Percentiles rank a stretch among this genome's conserved stretches.
Conservation (phyloP, 2,329 filamentous ascomycete genomes). For the Ophiostoma sp. region DNA sequence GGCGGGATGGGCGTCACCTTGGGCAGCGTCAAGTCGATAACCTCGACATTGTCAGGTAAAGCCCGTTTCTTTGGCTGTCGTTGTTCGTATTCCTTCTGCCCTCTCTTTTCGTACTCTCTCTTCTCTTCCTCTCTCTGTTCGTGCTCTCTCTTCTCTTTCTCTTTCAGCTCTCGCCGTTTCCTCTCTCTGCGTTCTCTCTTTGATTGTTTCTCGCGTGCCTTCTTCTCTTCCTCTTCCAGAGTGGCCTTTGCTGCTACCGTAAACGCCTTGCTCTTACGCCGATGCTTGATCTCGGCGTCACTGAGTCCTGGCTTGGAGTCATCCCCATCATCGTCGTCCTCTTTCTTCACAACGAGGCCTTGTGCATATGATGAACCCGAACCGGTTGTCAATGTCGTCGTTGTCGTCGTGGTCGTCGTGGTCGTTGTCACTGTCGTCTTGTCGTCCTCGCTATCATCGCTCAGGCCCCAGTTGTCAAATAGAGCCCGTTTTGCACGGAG, state of each 20-base stretch:
- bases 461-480: constrained; percentile 20
- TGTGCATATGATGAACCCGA: too few species aligned
- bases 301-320: background rate
- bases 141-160: background rate
- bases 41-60: background rate
- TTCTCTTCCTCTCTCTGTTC: background rate
- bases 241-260: constrained; percentile 23
- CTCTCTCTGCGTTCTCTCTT: background rate
- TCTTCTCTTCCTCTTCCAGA: background rate
- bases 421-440: background rate
- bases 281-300: constrained; percentile 27
- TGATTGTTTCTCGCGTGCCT: background rate
- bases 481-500: constrained; percentile 20
- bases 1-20: background rate
- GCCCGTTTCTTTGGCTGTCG: background rate
- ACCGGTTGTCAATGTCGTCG: too few species aligned
- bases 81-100: background rate
- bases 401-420: too few species aligned
- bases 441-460: constrained; percentile 13
- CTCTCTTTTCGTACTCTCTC: background rate
- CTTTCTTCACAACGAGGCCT: background rate
- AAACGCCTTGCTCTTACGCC: constrained; percentile 32
- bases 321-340: background rate
- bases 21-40: background rate
- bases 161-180: background rate